phyloP scores from a whole-genome alignment of 1,284 basidiomycete species.

The Trametes versicolor region DNA sequence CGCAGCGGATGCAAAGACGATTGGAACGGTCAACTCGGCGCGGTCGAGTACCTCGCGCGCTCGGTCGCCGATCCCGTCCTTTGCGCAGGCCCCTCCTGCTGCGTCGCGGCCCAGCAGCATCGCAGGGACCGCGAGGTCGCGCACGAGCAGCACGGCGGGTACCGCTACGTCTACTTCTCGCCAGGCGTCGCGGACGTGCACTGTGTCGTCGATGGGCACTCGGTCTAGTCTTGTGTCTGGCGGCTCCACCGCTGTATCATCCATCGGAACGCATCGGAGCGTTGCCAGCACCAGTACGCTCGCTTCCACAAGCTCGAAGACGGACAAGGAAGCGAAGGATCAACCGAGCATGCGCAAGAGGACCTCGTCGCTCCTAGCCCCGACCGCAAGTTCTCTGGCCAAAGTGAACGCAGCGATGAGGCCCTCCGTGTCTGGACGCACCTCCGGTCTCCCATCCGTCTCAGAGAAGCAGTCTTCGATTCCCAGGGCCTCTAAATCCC shows the following conservation, averaged over 20 bases:
- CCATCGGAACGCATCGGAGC: constrained; percentile 48
- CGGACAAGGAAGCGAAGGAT: constrained; percentile 20
- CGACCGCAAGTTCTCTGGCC: constrained; percentile 81
- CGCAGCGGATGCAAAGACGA: constrained; percentile 20
- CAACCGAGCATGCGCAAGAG: constrained; percentile 37
- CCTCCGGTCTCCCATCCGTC: constrained; percentile 30
- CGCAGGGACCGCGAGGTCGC: constrained; percentile 33
- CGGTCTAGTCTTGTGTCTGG: constrained; percentile 39
- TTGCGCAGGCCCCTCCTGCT: constrained; percentile 31
- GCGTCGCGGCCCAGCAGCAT: constrained; percentile 30
- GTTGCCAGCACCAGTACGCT: constrained; percentile 33
- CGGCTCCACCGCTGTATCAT: constrained; percentile 45
- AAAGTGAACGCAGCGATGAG: constrained; percentile 50
- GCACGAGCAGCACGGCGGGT: constrained; percentile 33
- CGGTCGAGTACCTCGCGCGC: constrained; percentile 30
- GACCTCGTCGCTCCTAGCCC: constrained; percentile 70
- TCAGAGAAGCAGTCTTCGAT: constrained; percentile 26
- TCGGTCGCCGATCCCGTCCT: constrained; percentile 46
- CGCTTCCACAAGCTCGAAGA: constrained; percentile 29
- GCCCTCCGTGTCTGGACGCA: constrained; percentile 26
- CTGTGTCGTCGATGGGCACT: constrained; percentile 51
- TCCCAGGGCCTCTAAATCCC: constrained; percentile 26
- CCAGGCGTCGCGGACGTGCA: constrained; percentile 41
- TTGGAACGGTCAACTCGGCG: constrained; percentile 29
- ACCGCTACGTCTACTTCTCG: constrained; percentile 33